Conservation (phyloP, 345 rosid genomes). For the Trapa bicornis region DNA sequence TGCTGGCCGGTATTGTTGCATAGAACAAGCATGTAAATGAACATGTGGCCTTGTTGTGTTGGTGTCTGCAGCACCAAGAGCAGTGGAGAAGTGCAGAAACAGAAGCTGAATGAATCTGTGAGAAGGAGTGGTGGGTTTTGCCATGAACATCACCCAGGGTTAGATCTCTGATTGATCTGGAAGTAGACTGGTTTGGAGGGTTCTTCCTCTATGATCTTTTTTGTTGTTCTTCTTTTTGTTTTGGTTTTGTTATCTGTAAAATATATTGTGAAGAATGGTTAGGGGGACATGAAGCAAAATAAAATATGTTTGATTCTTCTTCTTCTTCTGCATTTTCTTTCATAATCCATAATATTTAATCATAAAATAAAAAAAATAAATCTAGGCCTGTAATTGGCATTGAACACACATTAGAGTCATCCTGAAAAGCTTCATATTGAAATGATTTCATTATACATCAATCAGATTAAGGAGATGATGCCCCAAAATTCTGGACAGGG, state of each 20-base stretch:
- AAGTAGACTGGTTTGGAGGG: not conserved
- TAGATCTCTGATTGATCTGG: not conserved
- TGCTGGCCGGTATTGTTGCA: not conserved
- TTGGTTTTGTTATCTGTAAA: not conserved
- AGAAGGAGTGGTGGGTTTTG: not conserved
- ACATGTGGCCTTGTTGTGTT: not conserved
- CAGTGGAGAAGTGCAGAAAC: conserved; percentile 70
- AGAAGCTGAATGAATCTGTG: conserved; percentile 35
- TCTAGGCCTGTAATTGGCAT: too few species aligned
- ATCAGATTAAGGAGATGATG: too few species aligned
- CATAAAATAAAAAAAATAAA: too few species aligned
- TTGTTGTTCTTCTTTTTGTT: not conserved
- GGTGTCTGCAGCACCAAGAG: conserved; percentile 45
- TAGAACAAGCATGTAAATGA: not conserved
- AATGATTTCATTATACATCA: too few species aligned
- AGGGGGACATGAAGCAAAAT: not conserved
- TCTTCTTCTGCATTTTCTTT: not conserved
- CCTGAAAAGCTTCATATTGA: too few species aligned
- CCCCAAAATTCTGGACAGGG: too few species aligned
- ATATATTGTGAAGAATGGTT: not conserved
- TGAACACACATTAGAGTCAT: too few species aligned
- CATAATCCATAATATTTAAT: too few species aligned
- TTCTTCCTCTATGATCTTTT: not conserved
- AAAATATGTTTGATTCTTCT: not conserved
- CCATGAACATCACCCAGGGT: not conserved